Evolutionary conservation across 352 stramenopile species (phyloP).

Genomic region (Phytophthora boehmeriae): DNA sequence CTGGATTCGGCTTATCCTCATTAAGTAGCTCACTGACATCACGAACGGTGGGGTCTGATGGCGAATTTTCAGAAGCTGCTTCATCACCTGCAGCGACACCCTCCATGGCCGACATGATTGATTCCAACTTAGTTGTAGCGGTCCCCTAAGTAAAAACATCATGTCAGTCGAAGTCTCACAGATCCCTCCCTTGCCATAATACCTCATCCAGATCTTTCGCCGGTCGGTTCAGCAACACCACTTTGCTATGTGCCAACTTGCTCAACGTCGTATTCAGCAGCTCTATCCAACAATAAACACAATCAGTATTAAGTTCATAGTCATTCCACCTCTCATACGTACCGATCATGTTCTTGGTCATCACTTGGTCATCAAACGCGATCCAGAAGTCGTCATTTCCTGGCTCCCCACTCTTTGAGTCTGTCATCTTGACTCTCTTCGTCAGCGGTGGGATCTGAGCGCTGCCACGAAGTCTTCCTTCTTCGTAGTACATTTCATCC

Average conservation of each 20-base stretch:
- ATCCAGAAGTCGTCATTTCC: conserved; percentile 69
- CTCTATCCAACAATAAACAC: conserved; percentile 42
- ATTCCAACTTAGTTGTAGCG: conserved; percentile 23
- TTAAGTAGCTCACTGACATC: no score
- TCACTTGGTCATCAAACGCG: conserved; percentile 62
- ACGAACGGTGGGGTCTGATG: no score
- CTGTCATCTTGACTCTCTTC: conserved; percentile 10
- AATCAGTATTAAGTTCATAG: conserved; percentile 1
- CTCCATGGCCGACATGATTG: conserved; percentile 10
- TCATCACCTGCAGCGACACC: background rate
- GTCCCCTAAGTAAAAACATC: conserved; percentile 11
- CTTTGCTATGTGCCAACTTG: conserved; percentile 62
- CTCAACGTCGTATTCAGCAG: conserved; percentile 75
- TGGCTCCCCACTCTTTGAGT: conserved; percentile 18
- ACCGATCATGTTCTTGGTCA: conserved; percentile 82
- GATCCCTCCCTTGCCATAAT: conserved; percentile 1
- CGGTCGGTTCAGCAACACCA: conserved; percentile 58
- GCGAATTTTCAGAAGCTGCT: no score
- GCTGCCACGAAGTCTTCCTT: conserved; percentile 46
- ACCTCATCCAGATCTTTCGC: conserved; percentile 50
- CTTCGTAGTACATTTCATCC: conserved; percentile 64
- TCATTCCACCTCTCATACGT: background rate
- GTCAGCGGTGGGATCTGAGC: conserved; percentile 36
- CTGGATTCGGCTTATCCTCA: conserved; percentile 11
- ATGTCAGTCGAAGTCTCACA: background rate